Conservation (phyloP, 2,329 filamentous ascomycete genomes). For the Pseudogymnoascus sp. region DNA sequence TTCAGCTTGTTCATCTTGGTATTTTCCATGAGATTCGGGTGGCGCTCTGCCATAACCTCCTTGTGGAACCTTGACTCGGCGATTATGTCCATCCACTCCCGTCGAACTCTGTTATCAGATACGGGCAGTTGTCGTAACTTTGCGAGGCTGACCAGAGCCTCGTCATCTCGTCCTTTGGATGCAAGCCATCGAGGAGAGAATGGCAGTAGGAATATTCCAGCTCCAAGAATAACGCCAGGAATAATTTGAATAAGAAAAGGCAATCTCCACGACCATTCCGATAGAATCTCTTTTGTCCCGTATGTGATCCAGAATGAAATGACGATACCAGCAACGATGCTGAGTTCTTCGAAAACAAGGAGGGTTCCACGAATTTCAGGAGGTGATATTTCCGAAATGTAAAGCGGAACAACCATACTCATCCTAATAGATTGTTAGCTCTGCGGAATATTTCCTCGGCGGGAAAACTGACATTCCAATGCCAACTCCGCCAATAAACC, state of each 20-base stretch:
- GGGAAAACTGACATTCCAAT: slow-evolving; percentile 40
- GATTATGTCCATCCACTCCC: slow-evolving; percentile 45
- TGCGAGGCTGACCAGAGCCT: slow-evolving; percentile 41
- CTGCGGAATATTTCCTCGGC: slow-evolving; percentile 18
- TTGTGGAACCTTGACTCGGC: slow-evolving; percentile 49
- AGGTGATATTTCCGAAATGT: slow-evolving; percentile 44
- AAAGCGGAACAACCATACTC: slow-evolving; percentile 42
- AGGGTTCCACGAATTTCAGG: slow-evolving; percentile 26
- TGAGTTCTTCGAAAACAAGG: slow-evolving; percentile 23
- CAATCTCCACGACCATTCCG: slow-evolving; percentile 27
- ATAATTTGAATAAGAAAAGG: slow-evolving; percentile 24
- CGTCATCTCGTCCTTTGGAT: slow-evolving; percentile 41
- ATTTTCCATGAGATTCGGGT: slow-evolving; percentile 34
- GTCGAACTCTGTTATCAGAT: slow-evolving; percentile 43
- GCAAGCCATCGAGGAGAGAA: slow-evolving; percentile 52
- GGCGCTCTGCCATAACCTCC: slow-evolving; percentile 36
- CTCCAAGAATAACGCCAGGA: slow-evolving; percentile 27
- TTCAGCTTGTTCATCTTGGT: slow-evolving; percentile 34
- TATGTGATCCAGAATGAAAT: slow-evolving; percentile 39
- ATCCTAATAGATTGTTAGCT: not conserved
- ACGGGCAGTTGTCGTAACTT: slow-evolving; percentile 44
- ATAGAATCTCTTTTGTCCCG: slow-evolving; percentile 34
- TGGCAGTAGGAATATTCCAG: slow-evolving; percentile 40
- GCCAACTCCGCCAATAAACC: slow-evolving; percentile 44
- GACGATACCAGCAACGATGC: slow-evolving; percentile 38